These are phyloP conservation scores for Podaxis mareebaensis DNA, from an alignment of 768 basidiomycete species.

Conservation along the genomic window DNA sequence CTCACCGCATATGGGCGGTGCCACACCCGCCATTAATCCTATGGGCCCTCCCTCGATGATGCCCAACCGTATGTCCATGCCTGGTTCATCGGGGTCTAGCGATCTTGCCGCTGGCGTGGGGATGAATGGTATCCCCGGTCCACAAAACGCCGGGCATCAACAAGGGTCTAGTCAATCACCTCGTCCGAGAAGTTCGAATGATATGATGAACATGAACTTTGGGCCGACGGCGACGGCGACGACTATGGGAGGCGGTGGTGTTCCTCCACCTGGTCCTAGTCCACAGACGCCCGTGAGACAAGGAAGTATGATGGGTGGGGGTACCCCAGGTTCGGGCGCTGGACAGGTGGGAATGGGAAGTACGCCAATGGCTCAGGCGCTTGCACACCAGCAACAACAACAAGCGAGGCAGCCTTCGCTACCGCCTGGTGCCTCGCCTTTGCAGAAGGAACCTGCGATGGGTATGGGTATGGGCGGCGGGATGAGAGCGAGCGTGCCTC, in stretches of 20 bases:
- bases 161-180: slow-evolving; percentile 6
- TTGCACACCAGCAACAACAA: slow-evolving; percentile 15
- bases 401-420: slow-evolving; percentile 17
- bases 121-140: slow-evolving; percentile 12
- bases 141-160: neutral
- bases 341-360: neutral
- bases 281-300: slow-evolving; percentile 14
- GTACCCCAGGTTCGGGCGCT: slow-evolving; percentile 14
- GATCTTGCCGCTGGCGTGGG: slow-evolving; percentile 1
- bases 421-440: slow-evolving; percentile 12
- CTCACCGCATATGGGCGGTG: slow-evolving; percentile 20
- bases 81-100: slow-evolving; percentile 1
- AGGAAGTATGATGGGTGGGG: slow-evolving; percentile 13
- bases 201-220: slow-evolving; percentile 1
- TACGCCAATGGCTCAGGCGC: slow-evolving; percentile 4
- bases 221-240: neutral
- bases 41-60: slow-evolving; percentile 25
- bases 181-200: slow-evolving; percentile 7
- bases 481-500: slow-evolving; percentile 13
- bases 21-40: neutral
- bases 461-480: slow-evolving; percentile 17
- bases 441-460: slow-evolving; percentile 6
- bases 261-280: neutral
- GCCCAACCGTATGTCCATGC: slow-evolving; percentile 15
- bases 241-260: neutral